These are phyloP conservation scores for Crithidia sp. DNA, from an alignment of 208 protist species.

Conservation along the genomic window DNA sequence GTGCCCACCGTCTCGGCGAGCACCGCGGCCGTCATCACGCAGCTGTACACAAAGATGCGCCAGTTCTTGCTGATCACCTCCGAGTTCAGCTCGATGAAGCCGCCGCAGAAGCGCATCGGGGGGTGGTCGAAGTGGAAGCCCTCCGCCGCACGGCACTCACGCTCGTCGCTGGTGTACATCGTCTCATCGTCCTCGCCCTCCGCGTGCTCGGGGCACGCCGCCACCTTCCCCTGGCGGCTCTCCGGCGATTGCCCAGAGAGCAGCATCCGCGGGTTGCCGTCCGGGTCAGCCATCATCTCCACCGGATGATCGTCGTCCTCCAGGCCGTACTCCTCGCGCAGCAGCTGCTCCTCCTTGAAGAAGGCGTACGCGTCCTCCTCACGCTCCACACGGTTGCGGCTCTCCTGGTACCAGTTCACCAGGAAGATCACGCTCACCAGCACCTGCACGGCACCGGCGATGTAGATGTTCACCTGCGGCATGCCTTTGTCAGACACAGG, in stretches of 20 bases:
- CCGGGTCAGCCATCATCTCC: background rate
- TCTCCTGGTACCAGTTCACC: conserved; percentile 64
- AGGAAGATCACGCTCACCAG: conserved; percentile 44
- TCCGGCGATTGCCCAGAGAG: background rate
- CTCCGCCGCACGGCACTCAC: background rate
- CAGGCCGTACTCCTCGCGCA: background rate
- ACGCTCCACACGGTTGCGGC: conserved; percentile 44
- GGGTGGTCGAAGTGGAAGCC: background rate
- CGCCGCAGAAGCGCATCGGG: conserved; percentile 29
- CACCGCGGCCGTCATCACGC: conserved; percentile 43
- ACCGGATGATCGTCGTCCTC: background rate
- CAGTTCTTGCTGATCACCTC: conserved; percentile 48
- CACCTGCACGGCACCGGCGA: conserved; percentile 51
- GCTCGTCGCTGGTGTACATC: background rate
- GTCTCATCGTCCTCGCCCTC: background rate
- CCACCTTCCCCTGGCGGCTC: background rate
- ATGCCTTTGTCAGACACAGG: too few species aligned
- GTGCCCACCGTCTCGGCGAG: conserved; percentile 43
- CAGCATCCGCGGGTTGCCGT: too few species aligned
- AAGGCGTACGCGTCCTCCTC: conserved; percentile 28
- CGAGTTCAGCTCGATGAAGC: conserved; percentile 54
- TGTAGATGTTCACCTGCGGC: conserved; percentile 33
- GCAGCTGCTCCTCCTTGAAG: background rate
- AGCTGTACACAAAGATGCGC: conserved; percentile 41
- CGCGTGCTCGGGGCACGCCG: background rate